phyloP scores from a whole-genome alignment of 2,329 filamentous ascomycete genomes.

The Beauveria sp. region DNA sequence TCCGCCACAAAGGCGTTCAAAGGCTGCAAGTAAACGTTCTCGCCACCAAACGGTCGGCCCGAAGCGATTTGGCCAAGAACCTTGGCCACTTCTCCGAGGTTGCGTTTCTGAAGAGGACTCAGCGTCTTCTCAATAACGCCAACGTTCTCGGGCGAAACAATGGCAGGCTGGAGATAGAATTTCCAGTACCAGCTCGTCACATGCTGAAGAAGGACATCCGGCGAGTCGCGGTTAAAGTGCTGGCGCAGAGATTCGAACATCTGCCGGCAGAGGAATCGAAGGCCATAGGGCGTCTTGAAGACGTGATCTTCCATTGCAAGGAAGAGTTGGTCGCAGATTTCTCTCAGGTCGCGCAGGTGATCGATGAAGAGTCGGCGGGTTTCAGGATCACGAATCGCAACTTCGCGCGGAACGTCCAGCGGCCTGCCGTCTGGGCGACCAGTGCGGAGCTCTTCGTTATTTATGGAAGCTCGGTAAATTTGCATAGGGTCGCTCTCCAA shows the following conservation, averaged over 20 bases:
- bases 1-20: slow-evolving; percentile 87
- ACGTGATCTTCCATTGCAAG: slow-evolving; percentile 72
- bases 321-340: slow-evolving; percentile 91
- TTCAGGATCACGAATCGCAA: slow-evolving; percentile 93
- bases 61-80: slow-evolving; percentile 82
- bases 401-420: slow-evolving; percentile 78
- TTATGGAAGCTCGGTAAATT: slow-evolving; percentile 91
- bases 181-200: slow-evolving; percentile 92
- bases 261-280: slow-evolving; percentile 81
- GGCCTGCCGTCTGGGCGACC: slow-evolving; percentile 74
- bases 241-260: slow-evolving; percentile 71
- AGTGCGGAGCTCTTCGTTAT: slow-evolving; percentile 92
- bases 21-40: slow-evolving; percentile 92
- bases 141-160: slow-evolving; percentile 84
- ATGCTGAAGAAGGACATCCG: slow-evolving; percentile 69
- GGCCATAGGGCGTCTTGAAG: slow-evolving; percentile 84
- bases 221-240: slow-evolving; percentile 74
- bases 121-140: slow-evolving; percentile 86
- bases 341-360: slow-evolving; percentile 85
- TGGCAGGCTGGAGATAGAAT: slow-evolving; percentile 82
- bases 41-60: slow-evolving; percentile 85
- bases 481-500: slow-evolving; percentile 96
- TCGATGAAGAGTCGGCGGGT: slow-evolving; percentile 90
- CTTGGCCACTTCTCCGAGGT: slow-evolving; percentile 83
- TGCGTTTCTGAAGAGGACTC: slow-evolving; percentile 86